Conservation (phyloP, 371 early-diverging fungal genomes). For the Mycotypha africana region DNA sequence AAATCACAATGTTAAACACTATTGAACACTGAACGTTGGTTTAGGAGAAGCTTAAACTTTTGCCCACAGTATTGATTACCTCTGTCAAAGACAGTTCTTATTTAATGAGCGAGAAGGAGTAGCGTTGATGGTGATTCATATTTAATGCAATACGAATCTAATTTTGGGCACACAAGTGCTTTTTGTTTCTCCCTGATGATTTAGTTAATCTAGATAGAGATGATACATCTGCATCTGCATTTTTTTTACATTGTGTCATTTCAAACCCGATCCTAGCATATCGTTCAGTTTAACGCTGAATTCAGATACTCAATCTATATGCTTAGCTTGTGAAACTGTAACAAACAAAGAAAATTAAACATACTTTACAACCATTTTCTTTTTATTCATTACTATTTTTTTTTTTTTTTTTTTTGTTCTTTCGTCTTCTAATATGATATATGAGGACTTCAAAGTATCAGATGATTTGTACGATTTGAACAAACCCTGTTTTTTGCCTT, state of each 20-base stretch:
- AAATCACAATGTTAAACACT: constrained; percentile 3
- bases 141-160: constrained; percentile 5
- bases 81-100: constrained; percentile 3
- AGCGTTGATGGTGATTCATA: constrained; percentile 5
- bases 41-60: constrained; percentile 3
- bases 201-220: background rate
- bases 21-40: constrained; percentile 1
- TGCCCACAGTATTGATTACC: constrained; percentile 9
- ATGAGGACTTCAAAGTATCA: constrained; percentile 2
- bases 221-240: background rate
- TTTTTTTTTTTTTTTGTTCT: constrained; percentile 6
- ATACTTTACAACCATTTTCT: too few relatives aligned
- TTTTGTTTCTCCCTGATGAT: constrained; percentile 8
- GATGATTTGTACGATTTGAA: constrained; percentile 5
- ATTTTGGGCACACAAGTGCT: constrained; percentile 5
- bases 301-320: constrained; percentile 7
- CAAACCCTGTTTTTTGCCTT: constrained; percentile 4
- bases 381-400: too few relatives aligned
- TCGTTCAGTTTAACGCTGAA: constrained; percentile 4
- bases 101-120: constrained; percentile 1
- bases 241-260: constrained; percentile 9
- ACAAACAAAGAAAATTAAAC: constrained; percentile 6
- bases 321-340: constrained; percentile 8
- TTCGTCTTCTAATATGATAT: constrained; percentile 2
- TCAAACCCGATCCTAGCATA: constrained; percentile 7